These are phyloP conservation scores for Umbelopsis vinacea DNA, from an alignment of 192 early-diverging fungal species.

Conservation along the genomic window DNA sequence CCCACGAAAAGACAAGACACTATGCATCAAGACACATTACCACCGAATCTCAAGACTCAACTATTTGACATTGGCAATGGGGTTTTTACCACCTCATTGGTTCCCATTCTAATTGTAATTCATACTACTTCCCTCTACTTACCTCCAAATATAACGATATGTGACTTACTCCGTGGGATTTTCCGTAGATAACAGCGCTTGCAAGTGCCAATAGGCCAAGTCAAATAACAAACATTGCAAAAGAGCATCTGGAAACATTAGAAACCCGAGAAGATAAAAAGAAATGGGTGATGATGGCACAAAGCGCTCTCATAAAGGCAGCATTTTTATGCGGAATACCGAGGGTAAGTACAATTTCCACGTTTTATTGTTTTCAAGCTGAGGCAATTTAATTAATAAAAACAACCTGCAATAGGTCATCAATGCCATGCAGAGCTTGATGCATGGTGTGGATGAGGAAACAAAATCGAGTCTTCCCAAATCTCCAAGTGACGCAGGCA, in stretches of 20 bases:
- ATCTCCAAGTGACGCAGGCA: not conserved
- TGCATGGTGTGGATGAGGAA: not conserved
- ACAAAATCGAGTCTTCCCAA: conserved; percentile 13
- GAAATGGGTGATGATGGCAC: conserved; percentile 21
- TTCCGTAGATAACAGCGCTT: not conserved
- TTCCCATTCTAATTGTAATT: conserved; percentile 4
- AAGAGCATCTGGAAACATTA: not conserved
- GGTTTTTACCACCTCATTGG: not conserved
- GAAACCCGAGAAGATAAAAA: not conserved
- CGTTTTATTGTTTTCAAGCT: not conserved
- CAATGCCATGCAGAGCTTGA: conserved; percentile 21
- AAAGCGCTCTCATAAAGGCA: conserved; percentile 21
- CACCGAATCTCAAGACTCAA: not conserved
- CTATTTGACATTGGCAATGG: not conserved
- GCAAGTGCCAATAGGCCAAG: conserved; percentile 13
- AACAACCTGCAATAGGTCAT: not conserved
- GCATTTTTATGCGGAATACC: conserved; percentile 22
- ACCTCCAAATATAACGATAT: not conserved
- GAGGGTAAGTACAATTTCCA: not conserved
- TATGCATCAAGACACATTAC: not conserved
- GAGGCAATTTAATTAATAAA: not conserved
- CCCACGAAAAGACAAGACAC: too few relatives aligned
- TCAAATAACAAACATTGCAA: not conserved
- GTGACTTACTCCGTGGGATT: not conserved
- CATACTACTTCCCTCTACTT: not conserved